Percentiles rank a stretch among this genome's conserved stretches.
Evolutionary conservation across 1,284 basidiomycete species (phyloP).

Genomic region (Rhodotorula sp.): DNA sequence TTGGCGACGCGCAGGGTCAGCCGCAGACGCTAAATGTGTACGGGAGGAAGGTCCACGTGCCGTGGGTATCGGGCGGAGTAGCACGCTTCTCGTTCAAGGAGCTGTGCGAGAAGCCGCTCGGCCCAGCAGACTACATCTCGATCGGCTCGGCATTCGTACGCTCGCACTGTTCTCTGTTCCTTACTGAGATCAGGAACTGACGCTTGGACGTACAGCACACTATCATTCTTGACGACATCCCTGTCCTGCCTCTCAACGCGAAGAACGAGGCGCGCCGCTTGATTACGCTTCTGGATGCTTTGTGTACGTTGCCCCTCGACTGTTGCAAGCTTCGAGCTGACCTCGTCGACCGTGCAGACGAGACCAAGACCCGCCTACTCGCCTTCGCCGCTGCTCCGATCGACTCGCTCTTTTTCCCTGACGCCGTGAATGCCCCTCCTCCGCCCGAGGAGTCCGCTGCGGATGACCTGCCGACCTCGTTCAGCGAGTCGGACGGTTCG

Average conservation of each 20-base stretch:
- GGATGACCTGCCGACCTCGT: conserved; percentile 21
- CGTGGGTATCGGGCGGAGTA: conserved; percentile 55
- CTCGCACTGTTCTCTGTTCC: background rate
- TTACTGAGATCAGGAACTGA: background rate
- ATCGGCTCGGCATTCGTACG: conserved; percentile 53
- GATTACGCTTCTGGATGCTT: conserved; percentile 70
- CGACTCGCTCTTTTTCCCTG: conserved; percentile 53
- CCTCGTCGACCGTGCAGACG: conserved; percentile 21
- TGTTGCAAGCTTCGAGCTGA: background rate
- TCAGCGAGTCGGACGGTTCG: conserved; percentile 8
- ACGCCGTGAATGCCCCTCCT: conserved; percentile 24
- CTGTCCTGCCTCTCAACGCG: conserved; percentile 59
- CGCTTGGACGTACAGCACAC: conserved; percentile 50
- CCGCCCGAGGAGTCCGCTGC: background rate
- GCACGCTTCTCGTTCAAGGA: conserved; percentile 64
- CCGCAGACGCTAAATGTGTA: conserved; percentile 53
- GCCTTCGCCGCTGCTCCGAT: conserved; percentile 51
- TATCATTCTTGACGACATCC: conserved; percentile 63
- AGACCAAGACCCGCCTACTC: conserved; percentile 44
- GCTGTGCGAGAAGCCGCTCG: conserved; percentile 66
- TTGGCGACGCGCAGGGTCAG: conserved; percentile 22
- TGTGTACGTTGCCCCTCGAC: conserved; percentile 47
- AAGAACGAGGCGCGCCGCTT: conserved; percentile 72
- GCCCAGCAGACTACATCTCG: conserved; percentile 69
- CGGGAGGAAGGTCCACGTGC: conserved; percentile 59